Evolutionary conservation across 495 filamentous ascomycete species (phyloP), one percentile per base, ranked within the genome.

Genomic region (Neurospora hispaniola): DNA sequence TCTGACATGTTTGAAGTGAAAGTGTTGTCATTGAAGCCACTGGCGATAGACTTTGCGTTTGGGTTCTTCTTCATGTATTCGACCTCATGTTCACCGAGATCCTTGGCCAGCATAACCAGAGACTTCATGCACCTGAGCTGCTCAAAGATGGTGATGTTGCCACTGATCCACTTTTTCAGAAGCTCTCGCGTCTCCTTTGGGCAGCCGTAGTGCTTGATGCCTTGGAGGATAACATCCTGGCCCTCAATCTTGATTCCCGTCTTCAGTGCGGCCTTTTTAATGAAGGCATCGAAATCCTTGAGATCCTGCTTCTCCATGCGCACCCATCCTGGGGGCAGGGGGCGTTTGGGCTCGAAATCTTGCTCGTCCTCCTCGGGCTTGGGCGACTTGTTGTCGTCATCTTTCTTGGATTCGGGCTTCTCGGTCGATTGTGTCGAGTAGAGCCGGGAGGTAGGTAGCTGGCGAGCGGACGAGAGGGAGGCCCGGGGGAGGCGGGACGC

Each of bases 101-200:
- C 66, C 5, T 70, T 54, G 2, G 76, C 71, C 23, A 84, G 41
- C 59, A 75, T 70, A 38, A 70, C 74, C 9, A 76, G 31, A 38
- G 66, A 70, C 69, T 74, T 72, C 16, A 78, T 70, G 0, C 76
- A 14, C 70, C 72, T 83, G 59, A 86, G 83, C 71, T 84, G 84
- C 72, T 97, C 93, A 14, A 86, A 87, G 39, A 93, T 87, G 69
- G 88, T 84, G 27, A 92, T 75, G 71, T 86, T 86, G 14, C 86
- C 85, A 76, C 89, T 90, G 71, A 88, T 75, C 68, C 90, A 82
- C 76, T 90, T 94, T 12, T 44, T 46, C 10, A 82, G 69, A 12
- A 84, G 38, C 5, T 81, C 77, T n/a, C 75, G 31, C 11, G 84
- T 68, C 44, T 74, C 72, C 31, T 73, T 41, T 14, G 83, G 83